Evolutionary conservation across 1,284 basidiomycete genomes (phyloP).

Genomic region (Gymnopus androsaceus): DNA sequence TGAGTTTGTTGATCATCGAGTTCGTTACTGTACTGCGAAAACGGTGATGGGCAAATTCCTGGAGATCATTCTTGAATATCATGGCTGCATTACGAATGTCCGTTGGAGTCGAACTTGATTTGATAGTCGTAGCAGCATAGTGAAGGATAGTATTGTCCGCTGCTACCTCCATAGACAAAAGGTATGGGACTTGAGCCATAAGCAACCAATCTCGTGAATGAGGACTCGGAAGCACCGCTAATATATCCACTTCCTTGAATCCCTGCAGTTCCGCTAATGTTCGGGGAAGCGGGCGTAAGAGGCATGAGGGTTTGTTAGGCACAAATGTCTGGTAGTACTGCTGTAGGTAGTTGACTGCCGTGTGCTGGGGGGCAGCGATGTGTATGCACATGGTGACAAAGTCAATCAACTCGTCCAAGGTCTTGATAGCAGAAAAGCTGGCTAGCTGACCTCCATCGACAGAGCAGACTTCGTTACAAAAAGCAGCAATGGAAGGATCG

Average conservation of each 20-base stretch:
- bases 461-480: conserved; percentile 25
- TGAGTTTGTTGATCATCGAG: conserved; percentile 24
- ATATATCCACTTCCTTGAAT: conserved; percentile 21
- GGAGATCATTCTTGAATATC: conserved; percentile 21
- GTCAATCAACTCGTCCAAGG: conserved; percentile 27
- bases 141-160: conserved; percentile 23
- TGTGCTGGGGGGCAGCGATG: conserved; percentile 30
- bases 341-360: conserved; percentile 32
- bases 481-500: conserved; percentile 21
- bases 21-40: conserved; percentile 21
- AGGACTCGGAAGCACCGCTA: conserved; percentile 24
- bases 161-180: conserved; percentile 25
- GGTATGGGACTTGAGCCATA: conserved; percentile 29
- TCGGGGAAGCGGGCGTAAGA: conserved; percentile 23
- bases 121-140: conserved; percentile 17
- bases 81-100: conserved; percentile 18
- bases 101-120: background rate
- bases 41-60: conserved; percentile 16
- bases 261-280: conserved; percentile 20
- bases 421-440: conserved; percentile 26
- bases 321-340: conserved; percentile 33
- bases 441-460: conserved; percentile 20
- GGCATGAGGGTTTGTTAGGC: conserved; percentile 29
- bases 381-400: conserved; percentile 31
- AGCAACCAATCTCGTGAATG: conserved; percentile 25